Conservation (phyloP, 2,329 filamentous ascomycete genomes). For the Shiraia sp. region DNA sequence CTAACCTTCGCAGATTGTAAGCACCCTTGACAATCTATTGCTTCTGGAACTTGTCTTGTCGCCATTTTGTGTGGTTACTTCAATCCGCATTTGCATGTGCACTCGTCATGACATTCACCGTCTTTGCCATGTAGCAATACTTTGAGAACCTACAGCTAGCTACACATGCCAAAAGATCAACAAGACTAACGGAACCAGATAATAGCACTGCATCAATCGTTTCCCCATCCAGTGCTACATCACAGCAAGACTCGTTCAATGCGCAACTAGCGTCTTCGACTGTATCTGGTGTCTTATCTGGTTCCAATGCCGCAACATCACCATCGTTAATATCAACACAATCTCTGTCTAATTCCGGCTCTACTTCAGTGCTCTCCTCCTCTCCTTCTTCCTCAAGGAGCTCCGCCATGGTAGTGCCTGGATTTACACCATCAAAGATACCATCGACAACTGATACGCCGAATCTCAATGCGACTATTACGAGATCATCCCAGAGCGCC, state of each 20-base stretch:
- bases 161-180: too few relatives aligned
- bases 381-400: not conserved
- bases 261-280: slow-evolving; percentile 3
- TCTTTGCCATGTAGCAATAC: too few relatives aligned
- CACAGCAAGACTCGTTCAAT: slow-evolving; percentile 1
- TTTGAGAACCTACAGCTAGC: too few relatives aligned
- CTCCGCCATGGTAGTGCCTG: too few relatives aligned
- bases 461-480: too few relatives aligned
- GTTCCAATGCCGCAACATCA: not conserved
- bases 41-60: too few relatives aligned
- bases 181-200: slow-evolving; percentile 8
- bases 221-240: slow-evolving; percentile 3
- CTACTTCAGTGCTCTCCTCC: not conserved
- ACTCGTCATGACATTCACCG: too few relatives aligned
- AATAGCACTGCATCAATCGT: slow-evolving; percentile 5
- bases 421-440: not conserved
- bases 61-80: too few relatives aligned
- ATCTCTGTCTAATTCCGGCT: not conserved
- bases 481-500: too few relatives aligned
- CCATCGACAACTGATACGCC: not conserved
- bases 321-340: too few relatives aligned
- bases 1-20: slow-evolving; percentile 14
- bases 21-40: slow-evolving; percentile 1
- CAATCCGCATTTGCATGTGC: too few relatives aligned
- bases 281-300: not conserved